Conservation (phyloP, 345 rosid genomes). For the Lepidium sativum region DNA sequence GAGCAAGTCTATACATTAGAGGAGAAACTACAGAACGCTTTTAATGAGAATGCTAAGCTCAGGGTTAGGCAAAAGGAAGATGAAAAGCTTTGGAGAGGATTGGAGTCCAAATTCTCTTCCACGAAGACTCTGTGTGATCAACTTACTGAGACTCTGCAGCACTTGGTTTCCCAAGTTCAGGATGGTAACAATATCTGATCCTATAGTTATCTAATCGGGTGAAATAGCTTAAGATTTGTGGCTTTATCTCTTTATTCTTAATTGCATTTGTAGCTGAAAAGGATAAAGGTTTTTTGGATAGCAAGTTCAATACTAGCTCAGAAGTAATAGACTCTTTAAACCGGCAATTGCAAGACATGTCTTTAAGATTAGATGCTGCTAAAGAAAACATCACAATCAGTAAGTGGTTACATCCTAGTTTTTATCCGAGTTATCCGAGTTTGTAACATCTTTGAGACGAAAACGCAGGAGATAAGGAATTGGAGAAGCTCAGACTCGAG, state of each 20-base stretch:
- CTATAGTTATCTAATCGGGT: background rate
- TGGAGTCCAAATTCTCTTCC: constrained; percentile 80
- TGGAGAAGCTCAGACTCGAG: constrained; percentile 52
- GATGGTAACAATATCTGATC: constrained; percentile 38
- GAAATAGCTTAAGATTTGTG: background rate
- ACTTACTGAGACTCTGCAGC: constrained; percentile 76
- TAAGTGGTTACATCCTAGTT: constrained; percentile 44
- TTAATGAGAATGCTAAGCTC: constrained; percentile 85
- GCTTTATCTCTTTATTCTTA: constrained; percentile 10
- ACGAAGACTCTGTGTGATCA: constrained; percentile 76
- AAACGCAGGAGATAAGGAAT: constrained; percentile 52
- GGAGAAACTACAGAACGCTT: constrained; percentile 81
- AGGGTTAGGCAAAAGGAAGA: constrained; percentile 84
- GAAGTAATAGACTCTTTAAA: constrained; percentile 23
- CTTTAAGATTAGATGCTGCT: constrained; percentile 28
- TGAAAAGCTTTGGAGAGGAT: constrained; percentile 88
- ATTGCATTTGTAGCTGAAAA: constrained; percentile 53
- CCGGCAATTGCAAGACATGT: constrained; percentile 17
- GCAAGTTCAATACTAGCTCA: constrained; percentile 12
- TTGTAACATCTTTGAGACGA: constrained; percentile 9
- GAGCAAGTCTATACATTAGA: constrained; percentile 42
- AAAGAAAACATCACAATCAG: constrained; percentile 46
- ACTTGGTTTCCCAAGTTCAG: constrained; percentile 69
- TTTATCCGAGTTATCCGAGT: too few species aligned
- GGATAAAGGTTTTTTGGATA: constrained; percentile 20